Conservation (phyloP, 176 grass and related monocot genomes). For the Luzula sylvatica region DNA sequence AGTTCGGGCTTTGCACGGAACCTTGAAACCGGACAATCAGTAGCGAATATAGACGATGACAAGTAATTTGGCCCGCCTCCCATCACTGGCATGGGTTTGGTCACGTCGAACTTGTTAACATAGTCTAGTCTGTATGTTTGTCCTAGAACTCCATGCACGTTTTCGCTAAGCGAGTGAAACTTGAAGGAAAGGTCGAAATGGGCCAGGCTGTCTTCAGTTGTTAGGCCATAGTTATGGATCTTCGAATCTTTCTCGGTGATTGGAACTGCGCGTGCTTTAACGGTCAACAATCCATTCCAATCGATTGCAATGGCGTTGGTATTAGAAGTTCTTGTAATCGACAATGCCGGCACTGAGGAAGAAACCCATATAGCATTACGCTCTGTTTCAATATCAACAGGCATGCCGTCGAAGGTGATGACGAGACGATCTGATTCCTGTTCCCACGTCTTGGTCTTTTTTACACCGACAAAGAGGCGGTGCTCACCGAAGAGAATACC, state of each 20-base stretch:
- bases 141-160: constrained; percentile 37
- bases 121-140: constrained; percentile 41
- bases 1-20: constrained; percentile 6
- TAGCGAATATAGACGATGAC: constrained; percentile 27
- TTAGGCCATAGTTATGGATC: constrained; percentile 40
- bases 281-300: constrained; percentile 14
- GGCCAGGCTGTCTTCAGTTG: constrained; percentile 22
- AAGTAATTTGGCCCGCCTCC: constrained; percentile 18
- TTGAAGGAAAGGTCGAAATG: constrained; percentile 32
- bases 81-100: constrained; percentile 32
- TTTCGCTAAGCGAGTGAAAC: constrained; percentile 23
- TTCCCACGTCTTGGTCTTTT: constrained; percentile 27
- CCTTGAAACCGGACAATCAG: constrained; percentile 34
- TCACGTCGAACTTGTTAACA: constrained; percentile 27
- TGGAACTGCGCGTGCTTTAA: constrained; percentile 34
- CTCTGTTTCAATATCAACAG: constrained; percentile 10
- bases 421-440: constrained; percentile 16
- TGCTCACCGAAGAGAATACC: constrained; percentile 27
- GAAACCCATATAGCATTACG: constrained; percentile 13
- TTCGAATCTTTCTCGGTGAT: constrained; percentile 39
- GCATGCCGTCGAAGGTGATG: constrained; percentile 27
- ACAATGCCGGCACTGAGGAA: background rate
- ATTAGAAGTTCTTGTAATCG: background rate
- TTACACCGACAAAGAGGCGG: constrained; percentile 31
- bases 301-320: constrained; percentile 17